A percentile compares a stretch with the other conserved stretches of the same genome.
These are phyloP conservation scores for Colletotrichum limetticola DNA, from an alignment of 2,329 filamentous ascomycete species.

Conservation along the genomic window DNA sequence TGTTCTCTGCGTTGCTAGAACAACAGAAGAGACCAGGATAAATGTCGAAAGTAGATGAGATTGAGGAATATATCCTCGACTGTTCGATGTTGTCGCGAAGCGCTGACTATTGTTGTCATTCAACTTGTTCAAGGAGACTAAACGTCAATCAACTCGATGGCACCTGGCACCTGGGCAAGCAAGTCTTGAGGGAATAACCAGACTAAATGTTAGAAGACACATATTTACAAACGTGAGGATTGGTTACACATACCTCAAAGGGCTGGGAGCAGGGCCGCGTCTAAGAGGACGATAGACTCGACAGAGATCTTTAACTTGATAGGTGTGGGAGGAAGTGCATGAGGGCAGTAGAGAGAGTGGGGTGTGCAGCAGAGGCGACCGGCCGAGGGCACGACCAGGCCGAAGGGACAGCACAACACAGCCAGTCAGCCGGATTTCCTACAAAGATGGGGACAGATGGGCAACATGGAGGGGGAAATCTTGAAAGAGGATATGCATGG, in stretches of 20 bases:
- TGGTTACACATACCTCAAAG: constrained; percentile 26
- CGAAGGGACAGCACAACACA: not conserved
- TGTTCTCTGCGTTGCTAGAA: not conserved
- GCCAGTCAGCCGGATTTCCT: constrained; percentile 8
- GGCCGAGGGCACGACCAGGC: constrained; percentile 17
- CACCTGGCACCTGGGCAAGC: not conserved
- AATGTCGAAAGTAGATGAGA: not conserved
- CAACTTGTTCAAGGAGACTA: not conserved
- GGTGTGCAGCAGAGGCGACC: constrained; percentile 26
- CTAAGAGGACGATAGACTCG: constrained; percentile 8
- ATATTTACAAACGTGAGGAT: not conserved
- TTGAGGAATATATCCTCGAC: not conserved
- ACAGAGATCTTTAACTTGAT: constrained; percentile 24
- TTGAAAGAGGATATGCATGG: constrained; percentile 21
- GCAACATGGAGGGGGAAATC: constrained; percentile 7
- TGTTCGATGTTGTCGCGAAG: not conserved
- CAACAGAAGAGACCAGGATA: not conserved
- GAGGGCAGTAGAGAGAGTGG: constrained; percentile 29
- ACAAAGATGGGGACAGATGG: constrained; percentile 13
- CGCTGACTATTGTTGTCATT: not conserved
- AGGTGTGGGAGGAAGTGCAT: constrained; percentile 27
- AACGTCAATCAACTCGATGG: not conserved
- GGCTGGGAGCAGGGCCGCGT: constrained; percentile 10
- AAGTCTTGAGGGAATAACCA: constrained; percentile 9
- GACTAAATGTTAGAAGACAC: constrained; percentile 24